These are phyloP conservation scores for Penicillium oxalicum DNA, from an alignment of 2,329 filamentous ascomycete genomes.

Conservation along the genomic window DNA sequence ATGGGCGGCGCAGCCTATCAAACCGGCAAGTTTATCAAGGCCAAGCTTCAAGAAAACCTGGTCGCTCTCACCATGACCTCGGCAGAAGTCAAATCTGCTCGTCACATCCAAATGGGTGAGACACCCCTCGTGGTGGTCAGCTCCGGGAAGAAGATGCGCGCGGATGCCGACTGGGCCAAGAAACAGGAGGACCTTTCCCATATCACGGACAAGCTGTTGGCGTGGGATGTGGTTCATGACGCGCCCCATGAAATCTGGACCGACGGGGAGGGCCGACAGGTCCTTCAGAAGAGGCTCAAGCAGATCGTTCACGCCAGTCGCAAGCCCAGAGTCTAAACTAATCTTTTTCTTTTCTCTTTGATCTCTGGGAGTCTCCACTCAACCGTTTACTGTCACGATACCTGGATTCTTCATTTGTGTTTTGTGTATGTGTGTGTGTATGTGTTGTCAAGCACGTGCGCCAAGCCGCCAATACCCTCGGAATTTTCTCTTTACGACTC, in stretches of 20 bases:
- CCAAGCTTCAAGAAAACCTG: constrained; percentile 85
- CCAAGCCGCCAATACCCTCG: neutral
- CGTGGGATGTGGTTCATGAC: constrained; percentile 80
- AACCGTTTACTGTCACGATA: too few species aligned
- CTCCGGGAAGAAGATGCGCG: constrained; percentile 65
- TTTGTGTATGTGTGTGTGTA: too few species aligned
- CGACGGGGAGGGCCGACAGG: constrained; percentile 62
- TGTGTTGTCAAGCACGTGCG: too few species aligned
- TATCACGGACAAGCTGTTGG: constrained; percentile 69
- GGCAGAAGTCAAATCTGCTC: constrained; percentile 72
- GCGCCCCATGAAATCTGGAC: constrained; percentile 85
- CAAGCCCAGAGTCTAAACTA: neutral
- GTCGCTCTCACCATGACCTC: constrained; percentile 79
- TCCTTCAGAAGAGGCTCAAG: constrained; percentile 72
- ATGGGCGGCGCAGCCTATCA: constrained; percentile 76
- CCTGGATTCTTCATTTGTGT: too few species aligned
- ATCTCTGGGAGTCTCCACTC: too few species aligned
- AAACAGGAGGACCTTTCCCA: constrained; percentile 80
- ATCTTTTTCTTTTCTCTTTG: neutral
- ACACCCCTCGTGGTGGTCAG: constrained; percentile 76
- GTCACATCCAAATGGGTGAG: constrained; percentile 69
- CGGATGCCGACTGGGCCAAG: constrained; percentile 66
- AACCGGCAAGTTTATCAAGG: constrained; percentile 76
- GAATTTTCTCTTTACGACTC: neutral
- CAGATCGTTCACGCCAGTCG: constrained; percentile 51